Evolutionary conservation across 1,284 basidiomycete species (phyloP).

Genomic region (Naganishia cerealis): DNA sequence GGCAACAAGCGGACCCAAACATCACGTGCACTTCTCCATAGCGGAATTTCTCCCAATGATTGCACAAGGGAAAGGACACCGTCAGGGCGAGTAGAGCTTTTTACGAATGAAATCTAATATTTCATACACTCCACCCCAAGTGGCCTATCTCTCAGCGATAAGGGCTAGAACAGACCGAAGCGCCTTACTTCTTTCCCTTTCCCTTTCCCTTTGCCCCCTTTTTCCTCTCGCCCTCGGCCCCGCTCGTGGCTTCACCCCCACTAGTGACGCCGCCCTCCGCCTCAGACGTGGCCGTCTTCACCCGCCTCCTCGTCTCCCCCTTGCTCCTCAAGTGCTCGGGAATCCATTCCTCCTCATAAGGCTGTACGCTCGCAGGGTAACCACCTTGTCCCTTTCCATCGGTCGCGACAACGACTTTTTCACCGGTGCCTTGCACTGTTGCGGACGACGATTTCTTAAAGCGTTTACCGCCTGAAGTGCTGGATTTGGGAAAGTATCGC

Average conservation of each 20-base stretch:
- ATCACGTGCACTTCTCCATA: too few species aligned
- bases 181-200: constrained; percentile 35
- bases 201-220: constrained; percentile 41
- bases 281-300: constrained; percentile 31
- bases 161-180: too few species aligned
- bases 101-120: too few species aligned
- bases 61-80: too few species aligned
- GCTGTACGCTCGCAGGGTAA: constrained; percentile 62
- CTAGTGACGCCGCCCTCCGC: constrained; percentile 42
- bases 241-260: constrained; percentile 46
- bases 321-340: constrained; percentile 71
- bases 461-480: constrained; percentile 57
- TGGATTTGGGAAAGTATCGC: constrained; percentile 46
- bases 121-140: too few species aligned
- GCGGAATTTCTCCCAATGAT: too few species aligned
- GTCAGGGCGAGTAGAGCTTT: too few species aligned
- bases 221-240: constrained; percentile 44
- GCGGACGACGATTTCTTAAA: constrained; percentile 54
- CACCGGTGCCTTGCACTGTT: constrained; percentile 45
- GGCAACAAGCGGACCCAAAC: too few species aligned
- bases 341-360: constrained; percentile 89
- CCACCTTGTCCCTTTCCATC: constrained; percentile 62
- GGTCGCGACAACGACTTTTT: constrained; percentile 59
- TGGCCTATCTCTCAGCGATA: too few species aligned
- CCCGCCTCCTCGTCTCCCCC: constrained; percentile 36